A percentile compares a stretch with the other conserved stretches of the same genome.
These are phyloP conservation scores for Lactarius psammicola DNA, from an alignment of 768 basidiomycete genomes.

Conservation along the genomic window DNA sequence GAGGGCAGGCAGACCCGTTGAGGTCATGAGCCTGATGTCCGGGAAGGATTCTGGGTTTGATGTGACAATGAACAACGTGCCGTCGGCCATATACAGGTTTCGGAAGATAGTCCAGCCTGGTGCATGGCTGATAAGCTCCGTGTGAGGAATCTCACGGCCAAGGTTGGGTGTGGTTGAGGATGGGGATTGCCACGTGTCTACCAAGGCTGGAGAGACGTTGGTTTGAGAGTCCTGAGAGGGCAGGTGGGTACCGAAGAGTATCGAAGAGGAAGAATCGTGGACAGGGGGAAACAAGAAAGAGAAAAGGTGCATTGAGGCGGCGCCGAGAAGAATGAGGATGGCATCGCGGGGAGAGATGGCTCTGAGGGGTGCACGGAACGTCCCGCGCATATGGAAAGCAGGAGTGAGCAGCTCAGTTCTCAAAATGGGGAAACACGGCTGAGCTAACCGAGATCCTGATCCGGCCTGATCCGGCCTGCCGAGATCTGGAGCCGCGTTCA, in stretches of 20 bases:
- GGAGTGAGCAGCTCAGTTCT: too few species aligned
- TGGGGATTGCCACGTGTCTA: background rate
- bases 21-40: constrained; percentile 55
- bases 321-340: constrained; percentile 57
- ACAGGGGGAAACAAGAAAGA: constrained; percentile 37
- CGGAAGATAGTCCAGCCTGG: constrained; percentile 85
- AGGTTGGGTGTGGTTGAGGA: background rate
- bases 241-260: constrained; percentile 30
- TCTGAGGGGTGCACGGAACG: constrained; percentile 23
- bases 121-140: constrained; percentile 59
- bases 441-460: too few species aligned
- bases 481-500: too few species aligned
- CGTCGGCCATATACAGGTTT: constrained; percentile 82
- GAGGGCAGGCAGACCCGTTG: constrained; percentile 57
- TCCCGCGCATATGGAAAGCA: background rate
- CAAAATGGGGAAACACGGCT: too few species aligned
- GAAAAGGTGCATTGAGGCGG: constrained; percentile 54
- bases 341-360: constrained; percentile 55
- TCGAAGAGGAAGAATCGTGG: constrained; percentile 4
- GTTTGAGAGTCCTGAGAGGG: constrained; percentile 18
- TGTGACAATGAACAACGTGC: constrained; percentile 71
- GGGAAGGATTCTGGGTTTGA: constrained; percentile 47
- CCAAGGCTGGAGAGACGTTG: background rate
- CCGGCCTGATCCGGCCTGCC: too few species aligned
- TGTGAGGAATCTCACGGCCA: constrained; percentile 43